Evolutionary conservation across 2,329 filamentous ascomycete species (phyloP).

Genomic region (Fusarium circinatum): DNA sequence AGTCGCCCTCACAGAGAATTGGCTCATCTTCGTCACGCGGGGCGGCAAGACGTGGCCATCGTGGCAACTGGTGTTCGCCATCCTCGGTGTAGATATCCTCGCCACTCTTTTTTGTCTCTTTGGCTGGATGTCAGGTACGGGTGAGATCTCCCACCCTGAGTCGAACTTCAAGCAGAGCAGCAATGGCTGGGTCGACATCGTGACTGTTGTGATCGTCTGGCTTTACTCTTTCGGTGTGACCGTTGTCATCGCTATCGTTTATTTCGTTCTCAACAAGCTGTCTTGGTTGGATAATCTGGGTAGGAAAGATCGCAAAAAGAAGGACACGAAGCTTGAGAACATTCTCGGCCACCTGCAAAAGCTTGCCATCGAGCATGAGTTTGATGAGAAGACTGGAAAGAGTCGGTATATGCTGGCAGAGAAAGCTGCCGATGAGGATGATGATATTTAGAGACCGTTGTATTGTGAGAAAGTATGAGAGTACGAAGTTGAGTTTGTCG

Average conservation of each 20-base stretch:
- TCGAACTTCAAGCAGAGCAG: slow-evolving; percentile 20
- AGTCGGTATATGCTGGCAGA: slow-evolving; percentile 12
- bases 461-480: rapidly evolving
- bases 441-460: slow-evolving; percentile 6
- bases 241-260: slow-evolving; percentile 23
- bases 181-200: slow-evolving; percentile 25
- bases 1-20: slow-evolving; percentile 28
- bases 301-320: slow-evolving; percentile 20
- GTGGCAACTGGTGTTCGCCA: slow-evolving; percentile 25
- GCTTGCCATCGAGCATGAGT: slow-evolving; percentile 25
- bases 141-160: neutral
- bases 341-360: slow-evolving; percentile 24
- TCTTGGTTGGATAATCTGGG: slow-evolving; percentile 25
- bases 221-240: slow-evolving; percentile 27
- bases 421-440: slow-evolving; percentile 21
- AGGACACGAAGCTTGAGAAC: slow-evolving; percentile 28
- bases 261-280: slow-evolving; percentile 28
- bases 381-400: slow-evolving; percentile 31
- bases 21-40: slow-evolving; percentile 28
- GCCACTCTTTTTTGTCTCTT: slow-evolving; percentile 14
- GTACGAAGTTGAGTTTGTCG: neutral
- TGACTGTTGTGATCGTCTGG: slow-evolving; percentile 25
- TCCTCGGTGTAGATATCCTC: neutral
- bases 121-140: slow-evolving; percentile 11
- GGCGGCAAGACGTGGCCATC: slow-evolving; percentile 31